These are phyloP conservation scores for Colletotrichum phormii DNA, from an alignment of 2,329 filamentous ascomycete species.

Conservation along the genomic window DNA sequence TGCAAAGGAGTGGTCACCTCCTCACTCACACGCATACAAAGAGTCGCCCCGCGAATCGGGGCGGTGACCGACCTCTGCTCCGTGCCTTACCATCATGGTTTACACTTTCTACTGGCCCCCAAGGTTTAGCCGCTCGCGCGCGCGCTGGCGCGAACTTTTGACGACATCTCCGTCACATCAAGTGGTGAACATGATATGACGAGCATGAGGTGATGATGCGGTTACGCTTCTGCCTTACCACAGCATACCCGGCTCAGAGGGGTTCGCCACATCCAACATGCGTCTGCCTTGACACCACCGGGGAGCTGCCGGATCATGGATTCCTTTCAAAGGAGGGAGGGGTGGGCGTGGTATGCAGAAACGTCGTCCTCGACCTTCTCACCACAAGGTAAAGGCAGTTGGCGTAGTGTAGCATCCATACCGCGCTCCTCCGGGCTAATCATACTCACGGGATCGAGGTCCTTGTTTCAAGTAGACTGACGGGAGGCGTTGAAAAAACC, in stretches of 20 bases:
- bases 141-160: background rate
- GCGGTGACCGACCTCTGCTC: background rate
- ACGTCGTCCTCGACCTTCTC: background rate
- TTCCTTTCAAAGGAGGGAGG: background rate
- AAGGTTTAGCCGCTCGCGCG: background rate
- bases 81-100: background rate
- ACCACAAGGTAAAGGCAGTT: background rate
- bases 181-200: background rate
- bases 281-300: background rate
- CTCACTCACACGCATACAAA: background rate
- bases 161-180: background rate
- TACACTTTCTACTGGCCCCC: background rate
- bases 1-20: background rate
- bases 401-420: background rate
- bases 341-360: background rate
- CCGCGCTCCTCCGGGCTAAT: background rate
- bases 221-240: background rate
- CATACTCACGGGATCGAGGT: background rate
- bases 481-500: background rate
- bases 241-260: background rate
- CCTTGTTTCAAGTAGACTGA: background rate
- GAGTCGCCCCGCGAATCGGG: background rate
- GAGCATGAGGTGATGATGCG: background rate
- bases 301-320: background rate
- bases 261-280: background rate